These are phyloP conservation scores for Globisporangium echinulatum DNA, from an alignment of 352 stramenopile genomes.

Conservation along the genomic window DNA sequence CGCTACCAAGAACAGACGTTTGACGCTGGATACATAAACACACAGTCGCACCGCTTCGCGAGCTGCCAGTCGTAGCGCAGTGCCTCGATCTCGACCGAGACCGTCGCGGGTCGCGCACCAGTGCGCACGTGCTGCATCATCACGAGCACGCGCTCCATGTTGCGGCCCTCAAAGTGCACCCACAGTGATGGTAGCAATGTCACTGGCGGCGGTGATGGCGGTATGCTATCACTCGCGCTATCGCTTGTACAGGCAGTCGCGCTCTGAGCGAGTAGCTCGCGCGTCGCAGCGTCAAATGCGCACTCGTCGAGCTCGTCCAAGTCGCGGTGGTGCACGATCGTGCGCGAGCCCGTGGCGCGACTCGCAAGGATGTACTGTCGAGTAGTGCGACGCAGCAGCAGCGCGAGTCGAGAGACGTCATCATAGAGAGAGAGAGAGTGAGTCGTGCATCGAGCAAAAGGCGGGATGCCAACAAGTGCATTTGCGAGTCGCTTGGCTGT, in stretches of 20 bases:
- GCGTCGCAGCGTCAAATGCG: slow-evolving; percentile 31
- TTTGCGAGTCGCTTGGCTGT: no score
- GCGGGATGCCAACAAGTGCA: no score
- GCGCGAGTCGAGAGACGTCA: no score
- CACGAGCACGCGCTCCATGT: slow-evolving; percentile 45
- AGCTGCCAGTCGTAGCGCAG: slow-evolving; percentile 55
- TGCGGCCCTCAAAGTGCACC: slow-evolving; percentile 72
- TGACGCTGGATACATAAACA: background rate
- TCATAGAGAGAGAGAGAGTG: no score
- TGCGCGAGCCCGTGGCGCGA: slow-evolving; percentile 50
- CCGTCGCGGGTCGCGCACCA: slow-evolving; percentile 10
- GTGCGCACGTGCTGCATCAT: slow-evolving; percentile 49
- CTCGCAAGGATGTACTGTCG: slow-evolving; percentile 65
- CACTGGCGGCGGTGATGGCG: no score
- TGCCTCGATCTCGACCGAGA: slow-evolving; percentile 69
- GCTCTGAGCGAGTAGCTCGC: slow-evolving; percentile 12
- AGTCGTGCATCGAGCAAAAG: no score
- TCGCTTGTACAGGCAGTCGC: background rate
- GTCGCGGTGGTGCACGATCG: slow-evolving; percentile 60
- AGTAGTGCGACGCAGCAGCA: no score
- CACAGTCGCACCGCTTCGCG: slow-evolving; percentile 34
- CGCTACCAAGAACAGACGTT: background rate
- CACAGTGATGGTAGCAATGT: slow-evolving; percentile 14
- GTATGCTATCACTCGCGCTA: no score
- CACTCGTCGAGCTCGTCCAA: slow-evolving; percentile 45